Percentiles rank a stretch among this genome's conserved stretches.
Conservation (phyloP, 441 rosid species). For the Adansonia madagascariensis region DNA sequence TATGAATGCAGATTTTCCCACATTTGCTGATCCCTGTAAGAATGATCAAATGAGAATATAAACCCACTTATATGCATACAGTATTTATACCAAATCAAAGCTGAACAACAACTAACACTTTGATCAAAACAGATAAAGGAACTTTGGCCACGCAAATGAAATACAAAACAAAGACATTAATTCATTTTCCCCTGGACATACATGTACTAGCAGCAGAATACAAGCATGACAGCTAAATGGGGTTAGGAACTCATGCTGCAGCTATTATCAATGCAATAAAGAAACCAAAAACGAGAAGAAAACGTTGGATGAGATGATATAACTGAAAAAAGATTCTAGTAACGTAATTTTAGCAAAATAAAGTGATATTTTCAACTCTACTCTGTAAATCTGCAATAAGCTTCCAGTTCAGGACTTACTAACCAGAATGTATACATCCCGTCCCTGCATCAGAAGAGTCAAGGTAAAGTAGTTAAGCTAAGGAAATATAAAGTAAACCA, state of each 20-base stretch:
- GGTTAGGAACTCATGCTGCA: conserved; percentile 7
- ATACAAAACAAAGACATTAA: conserved; percentile 1
- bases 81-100: conserved; percentile 13
- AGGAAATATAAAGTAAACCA: conserved; percentile 21
- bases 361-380: not conserved
- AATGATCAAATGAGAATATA: conserved; percentile 29
- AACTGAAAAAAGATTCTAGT: not conserved
- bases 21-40: conserved; percentile 91
- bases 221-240: not conserved
- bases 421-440: conserved; percentile 96
- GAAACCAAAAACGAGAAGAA: not conserved
- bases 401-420: conserved; percentile 47
- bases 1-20: conserved; percentile 97
- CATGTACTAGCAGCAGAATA: conserved; percentile 3
- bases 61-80: not conserved
- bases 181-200: conserved; percentile 7
- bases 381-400: conserved; percentile 31
- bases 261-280: conserved; percentile 5
- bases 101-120: conserved; percentile 12
- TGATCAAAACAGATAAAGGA: conserved; percentile 7
- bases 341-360: not conserved
- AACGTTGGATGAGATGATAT: not conserved
- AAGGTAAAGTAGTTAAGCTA: conserved; percentile 32
- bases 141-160: not conserved
- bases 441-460: conserved; percentile 73